phyloP scores from a whole-genome alignment of 2,329 filamentous ascomycete genomes.

The Alternaria sp. region DNA sequence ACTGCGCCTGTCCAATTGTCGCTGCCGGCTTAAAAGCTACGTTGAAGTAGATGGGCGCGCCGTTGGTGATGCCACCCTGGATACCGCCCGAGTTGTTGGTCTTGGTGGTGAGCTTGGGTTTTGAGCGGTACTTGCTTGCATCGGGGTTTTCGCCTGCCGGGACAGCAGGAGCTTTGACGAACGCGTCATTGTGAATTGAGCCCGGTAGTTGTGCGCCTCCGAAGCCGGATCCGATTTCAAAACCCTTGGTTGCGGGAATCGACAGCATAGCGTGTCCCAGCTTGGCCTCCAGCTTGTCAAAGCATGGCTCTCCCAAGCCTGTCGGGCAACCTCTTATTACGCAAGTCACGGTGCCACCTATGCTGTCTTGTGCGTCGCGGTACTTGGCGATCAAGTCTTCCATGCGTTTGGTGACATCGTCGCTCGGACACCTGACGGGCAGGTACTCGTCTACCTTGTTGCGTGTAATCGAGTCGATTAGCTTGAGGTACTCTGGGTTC shows the following conservation, averaged over 20 bases:
- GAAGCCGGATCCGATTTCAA: slow-evolving; percentile 94
- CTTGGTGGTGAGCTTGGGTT: slow-evolving; percentile 75
- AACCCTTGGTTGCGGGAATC: slow-evolving; percentile 94
- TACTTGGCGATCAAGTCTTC: slow-evolving; percentile 78
- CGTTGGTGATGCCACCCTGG: slow-evolving; percentile 94
- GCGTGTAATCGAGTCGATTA: slow-evolving; percentile 76
- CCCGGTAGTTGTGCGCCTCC: slow-evolving; percentile 84
- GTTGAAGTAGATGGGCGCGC: slow-evolving; percentile 91
- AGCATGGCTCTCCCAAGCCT: slow-evolving; percentile 90
- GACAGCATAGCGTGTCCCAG: slow-evolving; percentile 93
- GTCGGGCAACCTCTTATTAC: slow-evolving; percentile 85
- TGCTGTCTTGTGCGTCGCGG: slow-evolving; percentile 81
- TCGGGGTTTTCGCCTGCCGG: slow-evolving; percentile 55
- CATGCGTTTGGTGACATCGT: slow-evolving; percentile 71
- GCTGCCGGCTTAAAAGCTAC: slow-evolving; percentile 94
- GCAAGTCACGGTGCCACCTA: slow-evolving; percentile 93
- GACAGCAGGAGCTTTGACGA: slow-evolving; percentile 65
- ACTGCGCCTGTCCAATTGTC: slow-evolving; percentile 89
- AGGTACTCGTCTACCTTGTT: slow-evolving; percentile 79
- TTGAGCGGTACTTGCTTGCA: slow-evolving; percentile 44
- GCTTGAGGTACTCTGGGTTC: slow-evolving; percentile 78
- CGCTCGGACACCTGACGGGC: slow-evolving; percentile 86
- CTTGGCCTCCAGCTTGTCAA: slow-evolving; percentile 92
- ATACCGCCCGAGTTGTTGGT: slow-evolving; percentile 96
- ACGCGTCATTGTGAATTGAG: slow-evolving; percentile 90